Base-by-base conservation (phyloP, 345 rosid species). In the Eucalyptus viminalis region DNA sequence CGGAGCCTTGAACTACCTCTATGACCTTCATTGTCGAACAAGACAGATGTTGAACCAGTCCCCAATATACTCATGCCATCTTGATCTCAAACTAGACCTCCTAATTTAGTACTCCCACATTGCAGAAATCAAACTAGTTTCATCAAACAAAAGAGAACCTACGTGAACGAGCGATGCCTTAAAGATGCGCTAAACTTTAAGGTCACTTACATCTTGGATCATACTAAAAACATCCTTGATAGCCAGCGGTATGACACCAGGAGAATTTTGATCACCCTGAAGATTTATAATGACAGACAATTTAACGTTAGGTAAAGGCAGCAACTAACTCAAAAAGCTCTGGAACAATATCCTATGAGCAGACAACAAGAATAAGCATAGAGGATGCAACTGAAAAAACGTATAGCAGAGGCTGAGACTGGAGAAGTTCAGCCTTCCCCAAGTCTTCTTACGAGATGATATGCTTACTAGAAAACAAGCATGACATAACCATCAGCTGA, bases 211-310 rank as follows among this genome's bases (percentile, higher is more conserved):
- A 92, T 98, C 99, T 94, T 98, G 99, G 89, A 98, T 98, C 56
- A 94, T 96, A 96, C 99, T 94, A 94, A 98, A 98, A 49, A 97
- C 99, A 40, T 98, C 99, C 93, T 96, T 98, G 92, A 98, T 98
- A 51, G 99, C 99, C 91, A 98, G 93, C 6, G 99, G 99, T 88
- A 98, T 98, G 90, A 98, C 92, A 87, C 99, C 99, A 88, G 99
- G 99, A 90, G 97, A 94, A 89, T 91, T 94, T 90, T 96, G 98
- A 94, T 98, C 99, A 90, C 99, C 99, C 99, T 98, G 95, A 81
- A 91, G 88, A 92, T 37, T 91, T 53, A 27, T n/a, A 40, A 34
- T 40, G 22, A 49, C 88, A 45, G n/a, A 65, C 10, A 54, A 51
- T 34, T 22, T 16, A 53, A n/a, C 43, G 13, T 86, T 53, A 86